Conservation (phyloP, 371 early-diverging fungal genomes). For the Coemansia sp. region DNA sequence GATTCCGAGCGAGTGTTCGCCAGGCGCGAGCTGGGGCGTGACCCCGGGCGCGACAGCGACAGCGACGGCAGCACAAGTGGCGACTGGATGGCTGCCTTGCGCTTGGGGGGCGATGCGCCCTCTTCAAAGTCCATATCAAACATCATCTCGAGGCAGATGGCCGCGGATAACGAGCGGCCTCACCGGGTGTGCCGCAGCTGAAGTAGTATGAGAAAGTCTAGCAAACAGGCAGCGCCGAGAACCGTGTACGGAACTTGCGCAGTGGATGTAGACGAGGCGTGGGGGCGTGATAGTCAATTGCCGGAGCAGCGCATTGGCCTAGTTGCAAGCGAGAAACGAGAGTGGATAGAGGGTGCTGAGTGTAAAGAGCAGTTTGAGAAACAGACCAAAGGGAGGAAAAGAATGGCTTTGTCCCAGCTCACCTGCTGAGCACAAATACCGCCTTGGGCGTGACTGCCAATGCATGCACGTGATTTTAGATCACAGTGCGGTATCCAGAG, state of each 20-base stretch:
- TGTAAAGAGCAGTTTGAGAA: not conserved
- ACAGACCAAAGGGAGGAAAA: slow-evolving; percentile 1
- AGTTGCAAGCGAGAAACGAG: not conserved
- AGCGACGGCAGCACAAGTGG: slow-evolving; percentile 34
- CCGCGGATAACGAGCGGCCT: not conserved
- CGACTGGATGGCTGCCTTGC: slow-evolving; percentile 7
- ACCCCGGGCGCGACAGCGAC: slow-evolving; percentile 29
- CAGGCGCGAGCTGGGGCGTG: slow-evolving; percentile 18
- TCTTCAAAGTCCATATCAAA: slow-evolving; percentile 47
- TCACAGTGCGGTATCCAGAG: not conserved
- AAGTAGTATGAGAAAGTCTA: slow-evolving; percentile 19
- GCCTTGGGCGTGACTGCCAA: not conserved
- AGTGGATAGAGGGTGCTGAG: not conserved
- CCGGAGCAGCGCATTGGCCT: slow-evolving; percentile 14
- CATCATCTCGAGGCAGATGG: slow-evolving; percentile 16
- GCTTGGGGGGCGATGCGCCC: not conserved
- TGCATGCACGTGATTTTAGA: not conserved
- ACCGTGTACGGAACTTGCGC: slow-evolving; percentile 4
- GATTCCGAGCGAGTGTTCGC: slow-evolving; percentile 20
- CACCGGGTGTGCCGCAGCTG: slow-evolving; percentile 22
- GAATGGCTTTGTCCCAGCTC: not conserved
- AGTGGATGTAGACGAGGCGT: not conserved
- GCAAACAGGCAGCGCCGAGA: slow-evolving; percentile 14
- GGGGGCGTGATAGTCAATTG: slow-evolving; percentile 41
- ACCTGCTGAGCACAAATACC: no score